Evolutionary conservation across 2,329 filamentous ascomycete species (phyloP), one percentile per base, ranked within the genome.

Genomic region (Gaeumannomyces tritici): DNA sequence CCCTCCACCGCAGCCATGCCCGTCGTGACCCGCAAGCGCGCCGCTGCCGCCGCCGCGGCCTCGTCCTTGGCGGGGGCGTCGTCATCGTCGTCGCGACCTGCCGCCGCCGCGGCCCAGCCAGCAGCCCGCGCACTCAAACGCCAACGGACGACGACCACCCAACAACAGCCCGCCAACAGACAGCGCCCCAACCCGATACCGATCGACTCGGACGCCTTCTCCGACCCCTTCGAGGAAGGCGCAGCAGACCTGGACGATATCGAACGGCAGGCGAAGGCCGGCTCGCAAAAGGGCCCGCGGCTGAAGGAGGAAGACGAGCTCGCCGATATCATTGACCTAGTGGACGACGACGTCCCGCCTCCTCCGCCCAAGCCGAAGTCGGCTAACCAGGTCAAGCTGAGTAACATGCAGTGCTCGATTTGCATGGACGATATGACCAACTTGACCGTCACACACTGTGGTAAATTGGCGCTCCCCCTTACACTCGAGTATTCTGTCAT

Each of bases 401-500:
- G 78, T 57, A 75, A 76, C 4, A 85, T 87, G 59, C 83, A 88
- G 71, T 89, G 86, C 65, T 83, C 85, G 56, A 88, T 89, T 63
- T 89, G 86, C 72, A 85, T 88, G 83, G 86, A 88, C 64, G 78
- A 84, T 64, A 80, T 78, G 29, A 80, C 79, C 1, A 75, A 77
- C 31, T 68, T 89, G 64, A 87, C 84, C 1, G 81, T 87, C 57
- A 89, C 86, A 3, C 83, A 87, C 71, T 89, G 86, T 72, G 86
- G 86, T 88, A 83, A 66, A 83, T 75, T 6, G 15, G 13, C n/a
- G 2, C 9, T 35, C 5, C 12, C 35, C 21, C 24, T 33, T 57
- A 55, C 56, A 54, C 31, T 47, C 35, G 54, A 51, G 13, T 27
- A 60, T 55, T 58, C 8, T 12, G 51, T 33, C 4, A n/a, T 18